Conservation (phyloP, 768 basidiomycete species). For the Tulasnella sp. region DNA sequence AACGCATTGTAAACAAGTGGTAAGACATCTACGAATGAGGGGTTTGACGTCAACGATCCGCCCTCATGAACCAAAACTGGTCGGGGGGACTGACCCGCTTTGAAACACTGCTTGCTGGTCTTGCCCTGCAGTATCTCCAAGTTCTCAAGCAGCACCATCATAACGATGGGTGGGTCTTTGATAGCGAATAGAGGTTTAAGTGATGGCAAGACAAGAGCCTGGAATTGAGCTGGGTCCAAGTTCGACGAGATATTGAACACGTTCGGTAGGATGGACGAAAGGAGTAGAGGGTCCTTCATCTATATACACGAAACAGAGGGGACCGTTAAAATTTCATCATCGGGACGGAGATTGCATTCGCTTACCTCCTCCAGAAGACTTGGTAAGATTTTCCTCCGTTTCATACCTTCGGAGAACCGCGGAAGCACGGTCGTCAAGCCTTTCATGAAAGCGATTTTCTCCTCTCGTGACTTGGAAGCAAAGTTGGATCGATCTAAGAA, state of each 20-base stretch:
- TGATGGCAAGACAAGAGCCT: slow-evolving; percentile 72
- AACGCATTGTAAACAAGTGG: slow-evolving; percentile 93
- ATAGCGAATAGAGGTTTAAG: slow-evolving; percentile 85
- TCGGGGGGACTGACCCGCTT: slow-evolving; percentile 19
- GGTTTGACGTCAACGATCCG: not conserved
- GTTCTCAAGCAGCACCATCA: slow-evolving; percentile 90
- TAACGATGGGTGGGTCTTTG: slow-evolving; percentile 96
- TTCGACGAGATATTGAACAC: slow-evolving; percentile 84
- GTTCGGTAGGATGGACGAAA: slow-evolving; percentile 95
- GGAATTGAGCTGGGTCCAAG: slow-evolving; percentile 77
- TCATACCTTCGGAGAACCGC: slow-evolving; percentile 81
- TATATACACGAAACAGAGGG: slow-evolving; percentile 34
- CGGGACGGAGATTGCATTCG: not conserved
- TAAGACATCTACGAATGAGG: slow-evolving; percentile 69
- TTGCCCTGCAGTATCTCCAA: slow-evolving; percentile 82
- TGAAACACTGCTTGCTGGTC: slow-evolving; percentile 76
- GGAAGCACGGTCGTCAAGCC: slow-evolving; percentile 76
- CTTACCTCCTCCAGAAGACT: slow-evolving; percentile 89
- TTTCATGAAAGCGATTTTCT: slow-evolving; percentile 95
- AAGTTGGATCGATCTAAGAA: slow-evolving; percentile 96
- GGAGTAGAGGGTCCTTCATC: slow-evolving; percentile 91
- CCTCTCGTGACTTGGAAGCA: slow-evolving; percentile 88
- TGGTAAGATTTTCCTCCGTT: slow-evolving; percentile 84
- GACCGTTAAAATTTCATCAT: not conserved
- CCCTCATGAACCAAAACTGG: not conserved